phyloP scores from a whole-genome alignment of 2,329 filamentous ascomycete genomes.

The Ceratocystis smalleyi region DNA sequence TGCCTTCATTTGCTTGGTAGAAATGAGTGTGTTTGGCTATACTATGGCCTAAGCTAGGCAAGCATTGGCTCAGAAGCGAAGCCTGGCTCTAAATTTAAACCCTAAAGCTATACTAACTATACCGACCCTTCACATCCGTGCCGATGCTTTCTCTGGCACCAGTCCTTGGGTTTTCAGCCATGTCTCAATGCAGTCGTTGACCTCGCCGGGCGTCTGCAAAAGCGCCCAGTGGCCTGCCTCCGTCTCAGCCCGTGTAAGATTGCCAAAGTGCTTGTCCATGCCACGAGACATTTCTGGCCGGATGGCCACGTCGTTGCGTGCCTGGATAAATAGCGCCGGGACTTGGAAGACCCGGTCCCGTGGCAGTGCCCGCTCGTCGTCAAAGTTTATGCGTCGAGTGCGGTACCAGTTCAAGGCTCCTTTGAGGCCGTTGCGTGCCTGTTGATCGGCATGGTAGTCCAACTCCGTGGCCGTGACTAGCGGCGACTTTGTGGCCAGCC shows the following conservation, averaged over 20 bases:
- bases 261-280: constrained; percentile 54
- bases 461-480: constrained; percentile 54
- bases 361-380: constrained; percentile 53
- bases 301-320: constrained; percentile 54
- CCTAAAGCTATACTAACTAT: too few relatives aligned
- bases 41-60: neutral
- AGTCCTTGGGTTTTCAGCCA: constrained; percentile 42
- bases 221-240: constrained; percentile 68
- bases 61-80: neutral
- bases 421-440: constrained; percentile 53
- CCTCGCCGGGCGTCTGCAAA: constrained; percentile 52
- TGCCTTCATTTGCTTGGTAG: neutral
- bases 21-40: neutral
- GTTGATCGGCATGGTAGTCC: constrained; percentile 62
- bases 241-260: constrained; percentile 51
- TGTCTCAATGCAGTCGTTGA: constrained; percentile 51
- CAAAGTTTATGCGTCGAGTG: constrained; percentile 52
- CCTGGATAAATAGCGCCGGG: constrained; percentile 61
- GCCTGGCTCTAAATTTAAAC: neutral
- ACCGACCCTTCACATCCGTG: constrained; percentile 27
- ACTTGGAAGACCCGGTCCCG: constrained; percentile 32
- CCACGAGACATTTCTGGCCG: constrained; percentile 52
- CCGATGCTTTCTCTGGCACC: constrained; percentile 20
- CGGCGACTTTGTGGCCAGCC: constrained; percentile 43
- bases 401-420: constrained; percentile 87